A percentile compares a stretch with the other conserved stretches of the same genome.
These are phyloP conservation scores for Mucor plumbeus DNA, from an alignment of 371 early-diverging fungal species.

Conservation along the genomic window DNA sequence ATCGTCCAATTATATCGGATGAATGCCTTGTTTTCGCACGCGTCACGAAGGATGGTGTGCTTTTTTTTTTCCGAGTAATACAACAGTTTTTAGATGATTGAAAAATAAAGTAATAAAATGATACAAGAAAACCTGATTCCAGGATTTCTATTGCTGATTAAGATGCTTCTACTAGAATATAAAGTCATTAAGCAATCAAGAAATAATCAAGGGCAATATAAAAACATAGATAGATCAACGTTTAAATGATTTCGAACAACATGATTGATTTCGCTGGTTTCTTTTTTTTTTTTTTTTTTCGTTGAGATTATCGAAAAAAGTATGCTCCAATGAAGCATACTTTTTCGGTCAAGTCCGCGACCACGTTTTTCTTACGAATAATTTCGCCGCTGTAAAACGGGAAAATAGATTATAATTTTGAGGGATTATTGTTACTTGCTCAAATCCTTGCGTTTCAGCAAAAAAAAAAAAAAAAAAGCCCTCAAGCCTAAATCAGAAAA, in stretches of 20 bases:
- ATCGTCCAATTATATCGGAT: neutral
- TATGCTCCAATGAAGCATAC: neutral
- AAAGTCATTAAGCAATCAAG: neutral
- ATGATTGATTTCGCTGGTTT: neutral
- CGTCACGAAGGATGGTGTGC: constrained; percentile 22
- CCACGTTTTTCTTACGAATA: constrained; percentile 24
- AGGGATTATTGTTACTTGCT: constrained; percentile 18
- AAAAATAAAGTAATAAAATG: neutral
- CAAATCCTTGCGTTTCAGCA: neutral
- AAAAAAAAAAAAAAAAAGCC: too few species aligned
- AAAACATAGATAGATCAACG: neutral
- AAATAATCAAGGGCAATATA: neutral
- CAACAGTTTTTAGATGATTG: neutral
- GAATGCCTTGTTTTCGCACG: constrained; percentile 20
- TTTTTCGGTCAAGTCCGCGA: constrained; percentile 26
- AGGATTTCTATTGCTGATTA: constrained; percentile 8
- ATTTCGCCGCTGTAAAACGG: constrained; percentile 21
- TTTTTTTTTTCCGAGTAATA: constrained; percentile 16
- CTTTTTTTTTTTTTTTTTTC: neutral
- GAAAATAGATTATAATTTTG: constrained; percentile 9
- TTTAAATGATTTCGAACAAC: constrained; percentile 1
- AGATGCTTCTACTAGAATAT: neutral
- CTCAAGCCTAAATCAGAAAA: neutral
- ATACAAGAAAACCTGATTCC: constrained; percentile 2
- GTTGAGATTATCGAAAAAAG: neutral